Percentiles rank a stretch among this genome's conserved stretches.
Conservation (phyloP, 306 rosid genomes). For the Hippophae tibetana region DNA sequence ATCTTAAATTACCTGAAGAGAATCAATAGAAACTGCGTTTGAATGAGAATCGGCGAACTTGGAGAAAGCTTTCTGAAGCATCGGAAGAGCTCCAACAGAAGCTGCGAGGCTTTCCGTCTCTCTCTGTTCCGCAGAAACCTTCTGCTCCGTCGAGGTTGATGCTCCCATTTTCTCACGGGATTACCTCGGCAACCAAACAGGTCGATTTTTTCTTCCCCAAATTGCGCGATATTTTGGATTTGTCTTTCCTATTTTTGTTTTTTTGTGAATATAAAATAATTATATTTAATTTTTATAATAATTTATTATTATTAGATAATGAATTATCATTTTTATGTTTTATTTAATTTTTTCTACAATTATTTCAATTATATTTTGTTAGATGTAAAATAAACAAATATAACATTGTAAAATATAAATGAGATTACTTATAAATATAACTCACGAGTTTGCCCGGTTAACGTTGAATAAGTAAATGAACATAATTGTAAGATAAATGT, state of each 20-base stretch:
- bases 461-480: no score
- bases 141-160: slow-evolving; percentile 51
- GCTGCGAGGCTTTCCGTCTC: slow-evolving; percentile 58
- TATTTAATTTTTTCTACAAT: no score
- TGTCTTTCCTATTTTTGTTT: no score
- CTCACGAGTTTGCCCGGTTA: no score
- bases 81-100: slow-evolving; percentile 70
- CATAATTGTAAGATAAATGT: no score
- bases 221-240: slow-evolving; percentile 3
- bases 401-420: no score
- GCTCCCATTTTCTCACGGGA: slow-evolving; percentile 52
- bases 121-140: slow-evolving; percentile 41
- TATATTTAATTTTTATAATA: no score
- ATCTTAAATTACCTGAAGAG: slow-evolving; percentile 37
- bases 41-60: slow-evolving; percentile 50
- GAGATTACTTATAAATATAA: no score
- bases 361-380: no score
- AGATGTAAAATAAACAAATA: no score
- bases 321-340: no score
- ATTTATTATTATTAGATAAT: no score
- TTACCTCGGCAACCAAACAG: slow-evolving; percentile 5
- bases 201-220: not conserved
- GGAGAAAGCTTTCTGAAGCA: slow-evolving; percentile 62
- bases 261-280: not conserved
- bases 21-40: slow-evolving; percentile 34